phyloP scores from a whole-genome alignment of 148 eudicot species.

The Fagopyrum esculentum region DNA sequence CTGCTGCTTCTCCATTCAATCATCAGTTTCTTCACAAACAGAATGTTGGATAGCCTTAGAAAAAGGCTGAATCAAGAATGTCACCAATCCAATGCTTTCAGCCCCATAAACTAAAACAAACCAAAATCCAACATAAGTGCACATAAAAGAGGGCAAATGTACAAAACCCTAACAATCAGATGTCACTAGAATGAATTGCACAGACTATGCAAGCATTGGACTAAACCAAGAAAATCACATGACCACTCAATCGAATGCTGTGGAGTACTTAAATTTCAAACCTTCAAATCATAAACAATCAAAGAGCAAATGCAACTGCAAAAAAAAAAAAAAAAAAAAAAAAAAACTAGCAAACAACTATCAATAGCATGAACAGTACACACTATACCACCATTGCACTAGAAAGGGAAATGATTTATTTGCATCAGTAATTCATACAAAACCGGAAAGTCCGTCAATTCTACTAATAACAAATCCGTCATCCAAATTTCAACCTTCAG shows the following conservation, averaged over 20 bases:
- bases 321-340: too few species aligned
- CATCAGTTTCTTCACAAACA: constrained; percentile 16
- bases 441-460: background rate
- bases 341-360: too few species aligned
- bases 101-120: background rate
- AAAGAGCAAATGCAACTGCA: too few species aligned
- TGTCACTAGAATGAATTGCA: background rate
- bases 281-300: too few species aligned
- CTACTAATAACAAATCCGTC: background rate
- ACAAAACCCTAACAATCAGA: background rate
- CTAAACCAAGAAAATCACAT: too few species aligned
- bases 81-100: background rate
- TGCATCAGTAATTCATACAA: background rate
- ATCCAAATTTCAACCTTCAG: background rate
- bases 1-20: constrained; percentile 63
- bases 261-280: too few species aligned
- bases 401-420: background rate
- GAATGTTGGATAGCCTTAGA: background rate
- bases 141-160: constrained; percentile 3
- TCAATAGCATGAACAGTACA: too few species aligned
- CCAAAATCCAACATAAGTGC: background rate
- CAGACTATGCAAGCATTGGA: too few species aligned
- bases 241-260: too few species aligned
- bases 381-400: too few species aligned
- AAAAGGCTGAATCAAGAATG: background rate